A percentile compares a stretch with the other conserved stretches of the same genome.
Evolutionary conservation across 768 basidiomycete species (phyloP).

Genomic region (Psilocybe azurescens): DNA sequence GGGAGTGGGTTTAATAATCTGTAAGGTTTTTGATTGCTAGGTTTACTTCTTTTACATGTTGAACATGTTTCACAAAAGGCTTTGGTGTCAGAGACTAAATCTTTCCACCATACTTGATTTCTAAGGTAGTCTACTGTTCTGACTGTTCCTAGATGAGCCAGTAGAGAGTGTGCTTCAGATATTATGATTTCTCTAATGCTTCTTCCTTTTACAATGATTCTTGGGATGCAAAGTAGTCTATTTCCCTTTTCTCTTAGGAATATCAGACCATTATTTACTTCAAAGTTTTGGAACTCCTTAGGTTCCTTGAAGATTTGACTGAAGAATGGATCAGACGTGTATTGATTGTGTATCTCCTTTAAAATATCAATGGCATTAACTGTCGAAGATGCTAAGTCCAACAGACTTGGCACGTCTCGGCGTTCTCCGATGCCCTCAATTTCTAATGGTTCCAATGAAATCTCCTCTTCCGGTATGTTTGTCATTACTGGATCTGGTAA

Average conservation of each 20-base stretch:
- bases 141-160: conserved; percentile 40
- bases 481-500: too few species aligned
- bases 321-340: too few species aligned
- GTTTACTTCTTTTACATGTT: conserved; percentile 28
- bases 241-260: conserved; percentile 17
- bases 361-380: too few species aligned
- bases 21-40: conserved; percentile 29
- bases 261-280: conserved; percentile 20
- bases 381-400: too few species aligned
- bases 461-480: too few species aligned
- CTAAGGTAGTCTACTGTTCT: conserved; percentile 39
- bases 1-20: conserved; percentile 30
- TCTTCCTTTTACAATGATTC: conserved; percentile 21
- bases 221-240: conserved; percentile 29
- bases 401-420: too few species aligned
- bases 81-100: conserved; percentile 31
- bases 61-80: conserved; percentile 33
- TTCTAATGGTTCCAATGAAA: too few species aligned
- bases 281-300: conserved; percentile 24
- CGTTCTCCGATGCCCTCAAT: too few species aligned
- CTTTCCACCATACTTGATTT: conserved; percentile 46
- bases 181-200: conserved; percentile 37
- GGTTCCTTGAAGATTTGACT: conserved; percentile 15
- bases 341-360: too few species aligned
- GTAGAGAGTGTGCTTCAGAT: conserved; percentile 38